Percentiles rank a stretch among this genome's conserved stretches.
These are phyloP conservation scores for Sugiyamaella americana DNA, from an alignment of 805 yeast genomes.

Conservation along the genomic window DNA sequence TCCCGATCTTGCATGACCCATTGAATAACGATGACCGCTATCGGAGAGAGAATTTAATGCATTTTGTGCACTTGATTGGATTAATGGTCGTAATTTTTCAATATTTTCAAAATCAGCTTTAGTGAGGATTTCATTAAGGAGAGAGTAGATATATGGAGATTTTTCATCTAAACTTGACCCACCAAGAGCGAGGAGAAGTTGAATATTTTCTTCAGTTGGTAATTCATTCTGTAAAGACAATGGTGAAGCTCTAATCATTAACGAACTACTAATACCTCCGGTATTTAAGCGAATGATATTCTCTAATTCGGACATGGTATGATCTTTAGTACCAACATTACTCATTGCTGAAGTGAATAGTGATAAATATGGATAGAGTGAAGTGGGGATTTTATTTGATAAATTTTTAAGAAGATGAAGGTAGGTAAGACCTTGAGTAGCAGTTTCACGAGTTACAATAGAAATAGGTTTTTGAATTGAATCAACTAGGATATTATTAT, in stretches of 20 bases:
- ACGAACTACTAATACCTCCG: slow-evolving; percentile 73
- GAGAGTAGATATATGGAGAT: slow-evolving; percentile 49
- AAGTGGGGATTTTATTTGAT: slow-evolving; percentile 46
- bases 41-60: slow-evolving; percentile 77
- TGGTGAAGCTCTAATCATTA: slow-evolving; percentile 38
- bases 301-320: slow-evolving; percentile 74
- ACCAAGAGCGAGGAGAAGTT: slow-evolving; percentile 48
- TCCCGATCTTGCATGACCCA: slow-evolving; percentile 59
- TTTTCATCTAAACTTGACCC: slow-evolving; percentile 71
- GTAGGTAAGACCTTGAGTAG: slow-evolving; percentile 61
- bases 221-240: slow-evolving; percentile 39
- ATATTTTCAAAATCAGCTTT: slow-evolving; percentile 62
- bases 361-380: slow-evolving; percentile 64
- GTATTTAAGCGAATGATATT: slow-evolving; percentile 75
- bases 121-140: slow-evolving; percentile 63
- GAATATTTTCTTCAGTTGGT: slow-evolving; percentile 36
- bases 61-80: slow-evolving; percentile 69
- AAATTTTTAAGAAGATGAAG: slow-evolving; percentile 61
- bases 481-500: not conserved
- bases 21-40: slow-evolving; percentile 81
- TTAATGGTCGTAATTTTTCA: slow-evolving; percentile 64
- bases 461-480: not conserved
- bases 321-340: slow-evolving; percentile 72
- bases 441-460: slow-evolving; percentile 31
- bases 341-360: slow-evolving; percentile 75